Conservation (phyloP, 176 grass and related monocot genomes). For the Guadua angustifolia region DNA sequence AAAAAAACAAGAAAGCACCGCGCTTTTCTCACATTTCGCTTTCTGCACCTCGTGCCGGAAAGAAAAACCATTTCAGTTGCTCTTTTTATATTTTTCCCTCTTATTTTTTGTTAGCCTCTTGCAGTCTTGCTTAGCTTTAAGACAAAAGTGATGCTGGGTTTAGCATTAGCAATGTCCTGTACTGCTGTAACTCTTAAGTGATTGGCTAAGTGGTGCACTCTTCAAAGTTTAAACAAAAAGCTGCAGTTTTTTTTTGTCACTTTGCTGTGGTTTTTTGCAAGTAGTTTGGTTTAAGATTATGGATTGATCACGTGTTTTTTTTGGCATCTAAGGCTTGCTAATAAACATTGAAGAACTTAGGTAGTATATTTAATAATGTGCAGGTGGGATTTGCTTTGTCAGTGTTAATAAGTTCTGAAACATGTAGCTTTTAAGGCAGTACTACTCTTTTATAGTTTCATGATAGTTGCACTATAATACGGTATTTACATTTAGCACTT, state of each 20-base stretch:
- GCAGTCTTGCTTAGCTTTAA: neutral
- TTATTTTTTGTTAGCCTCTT: neutral
- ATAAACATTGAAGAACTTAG: neutral
- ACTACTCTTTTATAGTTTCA: neutral
- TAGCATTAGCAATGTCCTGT: neutral
- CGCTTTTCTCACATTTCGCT: constrained; percentile 47
- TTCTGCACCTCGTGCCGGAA: constrained; percentile 52
- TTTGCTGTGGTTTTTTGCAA: constrained; percentile 7
- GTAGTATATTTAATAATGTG: neutral
- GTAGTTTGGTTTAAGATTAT: neutral
- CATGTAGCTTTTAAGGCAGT: neutral
- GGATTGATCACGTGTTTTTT: constrained; percentile 8
- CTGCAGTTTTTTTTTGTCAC: neutral
- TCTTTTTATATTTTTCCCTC: neutral
- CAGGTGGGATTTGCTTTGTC: too few relatives aligned
- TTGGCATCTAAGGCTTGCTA: neutral
- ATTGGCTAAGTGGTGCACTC: neutral
- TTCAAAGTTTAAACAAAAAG: constrained; percentile 15
- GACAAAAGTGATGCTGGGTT: constrained; percentile 22
- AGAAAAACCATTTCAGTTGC: constrained; percentile 17
- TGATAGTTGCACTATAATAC: neutral
- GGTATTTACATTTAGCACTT: neutral
- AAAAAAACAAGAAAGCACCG: constrained; percentile 27
- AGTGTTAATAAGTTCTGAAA: too few relatives aligned
- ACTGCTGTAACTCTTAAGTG: neutral